Evolutionary conservation across 371 early-diverging fungal species (phyloP).

Genomic region (Cokeromyces recurvatus): DNA sequence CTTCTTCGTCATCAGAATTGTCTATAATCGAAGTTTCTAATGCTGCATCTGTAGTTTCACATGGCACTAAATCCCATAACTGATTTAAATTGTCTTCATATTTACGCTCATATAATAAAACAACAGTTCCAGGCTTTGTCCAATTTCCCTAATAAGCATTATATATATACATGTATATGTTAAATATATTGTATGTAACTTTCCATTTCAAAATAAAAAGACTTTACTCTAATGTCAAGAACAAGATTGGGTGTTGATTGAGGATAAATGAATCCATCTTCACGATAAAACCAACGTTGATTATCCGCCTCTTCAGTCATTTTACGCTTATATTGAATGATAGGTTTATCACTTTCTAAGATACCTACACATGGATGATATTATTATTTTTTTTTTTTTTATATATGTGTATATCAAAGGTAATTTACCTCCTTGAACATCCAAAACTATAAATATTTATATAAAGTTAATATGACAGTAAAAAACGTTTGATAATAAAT

Average conservation of each 20-base stretch:
- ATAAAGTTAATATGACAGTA: too few relatives aligned
- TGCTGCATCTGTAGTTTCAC: background rate
- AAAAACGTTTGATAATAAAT: too few relatives aligned
- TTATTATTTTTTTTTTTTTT: background rate
- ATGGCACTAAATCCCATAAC: conserved; percentile 40
- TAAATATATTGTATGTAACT: too few relatives aligned
- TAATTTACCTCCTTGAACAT: conserved; percentile 41
- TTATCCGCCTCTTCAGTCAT: conserved; percentile 43
- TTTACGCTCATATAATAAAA: conserved; percentile 43
- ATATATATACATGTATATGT: background rate
- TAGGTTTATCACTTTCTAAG: conserved; percentile 36
- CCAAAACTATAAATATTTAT: conserved; percentile 24
- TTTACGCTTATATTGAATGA: conserved; percentile 46
- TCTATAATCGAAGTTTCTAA: background rate
- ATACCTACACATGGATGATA: conserved; percentile 14
- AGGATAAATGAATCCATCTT: conserved; percentile 48
- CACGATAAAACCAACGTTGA: conserved; percentile 47
- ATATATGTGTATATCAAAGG: too few relatives aligned
- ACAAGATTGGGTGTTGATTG: conserved; percentile 41
- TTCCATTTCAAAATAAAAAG: background rate
- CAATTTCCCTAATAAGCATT: conserved; percentile 34
- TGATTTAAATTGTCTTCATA: conserved; percentile 42
- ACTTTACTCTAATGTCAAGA: conserved; percentile 36
- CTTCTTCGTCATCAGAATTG: conserved; percentile 11
- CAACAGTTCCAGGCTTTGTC: conserved; percentile 39